phyloP scores from a whole-genome alignment of 805 yeast genomes.

The Cyberlindnera americana region DNA sequence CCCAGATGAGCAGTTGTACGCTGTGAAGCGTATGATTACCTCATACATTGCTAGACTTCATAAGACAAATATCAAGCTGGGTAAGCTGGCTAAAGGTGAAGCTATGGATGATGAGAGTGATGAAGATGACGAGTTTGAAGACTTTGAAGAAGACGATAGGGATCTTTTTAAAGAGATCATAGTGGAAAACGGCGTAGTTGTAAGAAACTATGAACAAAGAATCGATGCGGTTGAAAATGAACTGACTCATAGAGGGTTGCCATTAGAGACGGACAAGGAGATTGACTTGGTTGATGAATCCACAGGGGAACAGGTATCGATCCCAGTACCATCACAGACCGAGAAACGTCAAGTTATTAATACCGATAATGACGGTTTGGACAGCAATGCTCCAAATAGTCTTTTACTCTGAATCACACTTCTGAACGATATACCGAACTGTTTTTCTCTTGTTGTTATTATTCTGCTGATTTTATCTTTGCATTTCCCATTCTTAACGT shows the following conservation, averaged over 20 bases:
- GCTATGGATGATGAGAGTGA: constrained; percentile 21
- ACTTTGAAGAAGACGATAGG: constrained; percentile 40
- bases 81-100: constrained; percentile 37
- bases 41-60: constrained; percentile 44
- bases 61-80: constrained; percentile 49
- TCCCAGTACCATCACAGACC: not conserved
- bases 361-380: constrained; percentile 36
- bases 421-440: not conserved
- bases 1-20: constrained; percentile 40
- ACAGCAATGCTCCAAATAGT: constrained; percentile 35
- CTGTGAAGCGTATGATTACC: constrained; percentile 32
- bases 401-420: constrained; percentile 22
- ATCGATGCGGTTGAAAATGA: constrained; percentile 45
- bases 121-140: constrained; percentile 26
- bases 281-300: not conserved
- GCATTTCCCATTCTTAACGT: too few relatives aligned
- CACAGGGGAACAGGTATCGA: not conserved
- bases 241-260: constrained; percentile 38
- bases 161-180: constrained; percentile 51
- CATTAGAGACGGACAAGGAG: not conserved
- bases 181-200: constrained; percentile 52
- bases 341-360: constrained; percentile 13
- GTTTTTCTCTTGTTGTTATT: not conserved
- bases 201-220: constrained; percentile 46
- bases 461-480: too few relatives aligned